Percentiles rank a stretch among this genome's conserved stretches.
Evolutionary conservation across 768 basidiomycete genomes (phyloP).

Genomic region (Naganishia kalamii): DNA sequence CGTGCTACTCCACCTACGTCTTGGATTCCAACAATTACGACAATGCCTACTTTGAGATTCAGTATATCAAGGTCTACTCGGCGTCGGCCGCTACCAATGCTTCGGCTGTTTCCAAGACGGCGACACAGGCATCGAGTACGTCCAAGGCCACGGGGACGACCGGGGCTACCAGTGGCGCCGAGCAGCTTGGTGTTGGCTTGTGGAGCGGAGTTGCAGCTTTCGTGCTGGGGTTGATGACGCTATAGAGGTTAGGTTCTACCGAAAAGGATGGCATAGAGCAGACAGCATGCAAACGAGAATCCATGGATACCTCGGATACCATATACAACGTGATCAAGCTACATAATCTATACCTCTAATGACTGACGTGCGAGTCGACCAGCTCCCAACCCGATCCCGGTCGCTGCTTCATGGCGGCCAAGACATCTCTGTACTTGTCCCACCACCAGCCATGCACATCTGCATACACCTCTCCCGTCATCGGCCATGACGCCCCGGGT

Average conservation of each 20-base stretch:
- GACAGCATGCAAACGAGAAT: background rate
- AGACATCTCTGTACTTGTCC: constrained; percentile 37
- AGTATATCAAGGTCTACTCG: constrained; percentile 56
- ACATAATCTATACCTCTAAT: constrained; percentile 6
- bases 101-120: background rate
- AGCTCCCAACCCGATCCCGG: constrained; percentile 27
- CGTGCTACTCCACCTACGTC: constrained; percentile 68
- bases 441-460: constrained; percentile 45
- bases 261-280: background rate
- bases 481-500: constrained; percentile 15
- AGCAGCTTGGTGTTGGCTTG: background rate
- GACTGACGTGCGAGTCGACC: constrained; percentile 33
- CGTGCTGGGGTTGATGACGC: background rate
- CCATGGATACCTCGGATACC: background rate
- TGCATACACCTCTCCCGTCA: constrained; percentile 30
- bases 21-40: constrained; percentile 59
- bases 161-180: background rate
- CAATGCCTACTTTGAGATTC: constrained; percentile 67
- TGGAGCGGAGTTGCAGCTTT: background rate
- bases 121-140: background rate
- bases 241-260: background rate
- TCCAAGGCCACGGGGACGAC: background rate
- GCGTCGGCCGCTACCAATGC: constrained; percentile 13
- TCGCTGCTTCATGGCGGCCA: constrained; percentile 30
- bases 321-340: background rate